A percentile compares a stretch with the other conserved stretches of the same genome.
These are phyloP conservation scores for Retiboletus fuscus DNA, from an alignment of 1,284 basidiomycete species.

Conservation along the genomic window DNA sequence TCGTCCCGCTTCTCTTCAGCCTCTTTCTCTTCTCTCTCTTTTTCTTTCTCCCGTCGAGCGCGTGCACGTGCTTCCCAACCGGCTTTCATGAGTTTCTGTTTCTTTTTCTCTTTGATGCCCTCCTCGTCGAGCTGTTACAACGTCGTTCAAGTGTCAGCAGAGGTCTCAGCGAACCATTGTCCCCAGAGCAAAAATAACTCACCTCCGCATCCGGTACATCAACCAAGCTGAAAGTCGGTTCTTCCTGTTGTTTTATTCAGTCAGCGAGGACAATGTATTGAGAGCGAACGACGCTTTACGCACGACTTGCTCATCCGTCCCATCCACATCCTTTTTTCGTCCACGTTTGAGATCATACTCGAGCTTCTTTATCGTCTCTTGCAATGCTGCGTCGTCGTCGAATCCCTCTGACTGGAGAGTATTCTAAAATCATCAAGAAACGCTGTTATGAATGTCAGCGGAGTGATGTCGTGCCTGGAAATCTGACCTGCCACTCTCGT, in stretches of 20 bases:
- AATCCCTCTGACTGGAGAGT: slow-evolving; percentile 81
- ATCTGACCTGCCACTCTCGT: slow-evolving; percentile 76
- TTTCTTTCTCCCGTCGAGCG: slow-evolving; percentile 89
- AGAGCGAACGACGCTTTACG: slow-evolving; percentile 34
- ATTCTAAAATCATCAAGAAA: slow-evolving; percentile 52
- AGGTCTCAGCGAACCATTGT: background rate
- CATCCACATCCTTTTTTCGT: slow-evolving; percentile 78
- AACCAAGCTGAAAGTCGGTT: slow-evolving; percentile 88
- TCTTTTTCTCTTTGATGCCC: slow-evolving; percentile 92
- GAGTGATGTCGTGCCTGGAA: background rate
- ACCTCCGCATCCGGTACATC: slow-evolving; percentile 92
- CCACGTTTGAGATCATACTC: slow-evolving; percentile 75
- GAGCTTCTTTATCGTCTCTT: slow-evolving; percentile 83
- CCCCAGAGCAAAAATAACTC: slow-evolving; percentile 28
- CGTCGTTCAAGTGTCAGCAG: slow-evolving; percentile 1
- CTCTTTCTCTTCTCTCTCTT: slow-evolving; percentile 81
- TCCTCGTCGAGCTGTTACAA: slow-evolving; percentile 87
- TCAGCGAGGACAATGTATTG: background rate
- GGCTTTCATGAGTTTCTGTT: slow-evolving; percentile 93
- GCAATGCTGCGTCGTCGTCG: slow-evolving; percentile 72
- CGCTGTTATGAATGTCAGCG: background rate
- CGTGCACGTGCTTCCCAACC: slow-evolving; percentile 93
- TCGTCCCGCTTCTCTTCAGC: slow-evolving; percentile 81
- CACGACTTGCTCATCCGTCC: slow-evolving; percentile 68
- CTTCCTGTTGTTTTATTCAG: slow-evolving; percentile 63